These are phyloP conservation scores for Torrubiellomyces zombiae DNA, from an alignment of 2,329 filamentous ascomycete genomes.

Conservation along the genomic window DNA sequence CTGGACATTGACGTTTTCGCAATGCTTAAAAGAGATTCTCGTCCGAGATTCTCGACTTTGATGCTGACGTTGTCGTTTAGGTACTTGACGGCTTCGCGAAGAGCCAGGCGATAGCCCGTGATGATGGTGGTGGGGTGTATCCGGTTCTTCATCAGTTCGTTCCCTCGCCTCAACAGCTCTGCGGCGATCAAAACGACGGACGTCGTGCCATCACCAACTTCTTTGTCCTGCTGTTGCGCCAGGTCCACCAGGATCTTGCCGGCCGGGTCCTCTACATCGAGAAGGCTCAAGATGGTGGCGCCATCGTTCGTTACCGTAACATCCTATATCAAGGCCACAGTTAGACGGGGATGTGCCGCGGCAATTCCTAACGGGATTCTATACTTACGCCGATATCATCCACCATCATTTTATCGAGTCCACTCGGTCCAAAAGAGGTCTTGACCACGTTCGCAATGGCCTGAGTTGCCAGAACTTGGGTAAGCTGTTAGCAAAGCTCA, in stretches of 20 bases:
- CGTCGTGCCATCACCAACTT: conserved; percentile 95
- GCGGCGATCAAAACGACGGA: conserved; percentile 95
- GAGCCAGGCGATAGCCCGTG: conserved; percentile 86
- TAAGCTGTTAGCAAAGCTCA: no score
- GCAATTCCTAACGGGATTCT: no score
- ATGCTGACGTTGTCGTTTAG: conserved; percentile 97
- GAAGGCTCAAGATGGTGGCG: conserved; percentile 83
- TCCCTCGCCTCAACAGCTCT: conserved; percentile 81
- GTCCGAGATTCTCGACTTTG: conserved; percentile 81
- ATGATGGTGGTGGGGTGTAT: conserved; percentile 99
- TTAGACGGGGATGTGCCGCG: no score
- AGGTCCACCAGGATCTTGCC: conserved; percentile 97
- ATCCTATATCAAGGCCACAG: conserved; percentile 46
- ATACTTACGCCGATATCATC: conserved; percentile 81
- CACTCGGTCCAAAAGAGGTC: conserved; percentile 93
- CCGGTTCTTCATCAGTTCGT: conserved; percentile 98
- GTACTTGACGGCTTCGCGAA: conserved; percentile 94
- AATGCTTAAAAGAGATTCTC: conserved; percentile 83
- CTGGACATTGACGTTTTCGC: conserved; percentile 98
- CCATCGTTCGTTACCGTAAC: conserved; percentile 98
- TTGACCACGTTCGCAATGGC: conserved; percentile 98
- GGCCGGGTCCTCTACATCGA: conserved; percentile 94
- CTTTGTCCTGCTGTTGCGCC: conserved; percentile 96
- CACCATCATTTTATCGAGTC: conserved; percentile 99
- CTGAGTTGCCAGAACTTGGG: conserved; percentile 74